Percentiles rank a stretch among this genome's conserved stretches.
phyloP scores from a whole-genome alignment of 2,329 filamentous ascomycete genomes.

The Colletotrichum abscissum region DNA sequence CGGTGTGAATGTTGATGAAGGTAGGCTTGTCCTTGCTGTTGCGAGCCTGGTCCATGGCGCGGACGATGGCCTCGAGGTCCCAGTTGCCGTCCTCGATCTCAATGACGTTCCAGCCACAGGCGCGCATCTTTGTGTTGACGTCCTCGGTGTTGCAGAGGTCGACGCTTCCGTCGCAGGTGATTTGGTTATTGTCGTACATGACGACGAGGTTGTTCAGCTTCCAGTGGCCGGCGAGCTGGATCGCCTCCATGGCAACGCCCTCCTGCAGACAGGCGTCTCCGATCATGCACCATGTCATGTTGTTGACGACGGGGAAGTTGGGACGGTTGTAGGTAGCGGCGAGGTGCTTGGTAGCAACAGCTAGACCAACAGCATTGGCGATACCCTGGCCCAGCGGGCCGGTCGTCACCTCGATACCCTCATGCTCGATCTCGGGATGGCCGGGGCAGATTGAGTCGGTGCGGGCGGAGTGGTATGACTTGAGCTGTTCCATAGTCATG shows the following conservation, averaged over 20 bases:
- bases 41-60: slow-evolving; percentile 57
- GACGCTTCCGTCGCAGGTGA: slow-evolving; percentile 68
- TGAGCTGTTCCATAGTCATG: slow-evolving; percentile 68
- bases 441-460: slow-evolving; percentile 63
- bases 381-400: slow-evolving; percentile 69
- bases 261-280: slow-evolving; percentile 70
- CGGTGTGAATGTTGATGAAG: slow-evolving; percentile 68
- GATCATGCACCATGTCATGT: slow-evolving; percentile 67
- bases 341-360: slow-evolving; percentile 67
- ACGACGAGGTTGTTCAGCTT: slow-evolving; percentile 66
- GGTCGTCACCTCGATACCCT: slow-evolving; percentile 69
- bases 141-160: slow-evolving; percentile 65
- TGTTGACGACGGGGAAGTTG: slow-evolving; percentile 58
- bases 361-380: slow-evolving; percentile 70
- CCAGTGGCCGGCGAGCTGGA: slow-evolving; percentile 66
- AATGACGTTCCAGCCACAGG: slow-evolving; percentile 66
- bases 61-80: slow-evolving; percentile 57
- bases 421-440: slow-evolving; percentile 68
- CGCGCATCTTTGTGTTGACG: slow-evolving; percentile 67
- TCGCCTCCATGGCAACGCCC: slow-evolving; percentile 67
- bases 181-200: slow-evolving; percentile 71
- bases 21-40: slow-evolving; percentile 58
- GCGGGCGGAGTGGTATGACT: slow-evolving; percentile 59
- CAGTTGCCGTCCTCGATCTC: slow-evolving; percentile 64
- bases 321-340: slow-evolving; percentile 64